Percentiles rank a stretch among this genome's conserved stretches.
Conservation (phyloP, 1,139 yeast species). For the Candida anutae region DNA sequence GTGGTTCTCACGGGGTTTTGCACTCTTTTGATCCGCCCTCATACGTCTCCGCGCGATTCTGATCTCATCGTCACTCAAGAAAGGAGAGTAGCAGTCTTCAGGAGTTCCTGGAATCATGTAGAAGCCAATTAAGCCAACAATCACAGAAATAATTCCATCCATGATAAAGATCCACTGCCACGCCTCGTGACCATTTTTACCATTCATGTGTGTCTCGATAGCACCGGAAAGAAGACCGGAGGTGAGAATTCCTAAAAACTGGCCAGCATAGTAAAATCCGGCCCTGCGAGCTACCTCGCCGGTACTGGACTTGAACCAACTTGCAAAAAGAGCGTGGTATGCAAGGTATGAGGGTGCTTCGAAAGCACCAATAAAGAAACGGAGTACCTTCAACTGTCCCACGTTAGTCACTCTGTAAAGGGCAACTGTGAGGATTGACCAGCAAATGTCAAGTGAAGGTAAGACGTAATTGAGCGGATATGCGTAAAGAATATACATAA, state of each 20-base stretch:
- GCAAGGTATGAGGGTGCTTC: conserved; percentile 58
- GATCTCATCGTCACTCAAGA: conserved; percentile 57
- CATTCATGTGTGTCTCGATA: conserved; percentile 40
- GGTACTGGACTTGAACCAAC: conserved; percentile 46
- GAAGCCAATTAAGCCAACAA: conserved; percentile 55
- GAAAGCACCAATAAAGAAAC: conserved; percentile 56
- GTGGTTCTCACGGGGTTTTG: conserved; percentile 21
- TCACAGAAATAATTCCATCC: conserved; percentile 55
- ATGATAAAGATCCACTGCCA: conserved; percentile 75
- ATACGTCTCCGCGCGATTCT: conserved; percentile 53
- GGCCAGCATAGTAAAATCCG: conserved; percentile 54
- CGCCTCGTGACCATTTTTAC: conserved; percentile 43
- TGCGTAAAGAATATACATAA: conserved; percentile 35
- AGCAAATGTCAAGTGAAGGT: conserved; percentile 52
- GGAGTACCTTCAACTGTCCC: conserved; percentile 44
- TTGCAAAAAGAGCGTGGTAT: conserved; percentile 53
- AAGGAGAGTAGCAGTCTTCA: conserved; percentile 45
- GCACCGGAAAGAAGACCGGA: conserved; percentile 62
- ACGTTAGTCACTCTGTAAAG: conserved; percentile 40
- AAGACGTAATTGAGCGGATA: conserved; percentile 49
- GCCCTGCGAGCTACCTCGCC: conserved; percentile 55
- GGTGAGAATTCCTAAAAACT: conserved; percentile 52
- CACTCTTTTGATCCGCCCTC: conserved; percentile 31
- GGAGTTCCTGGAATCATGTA: conserved; percentile 68
- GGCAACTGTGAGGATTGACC: conserved; percentile 61